phyloP scores from a whole-genome alignment of 2,329 filamentous ascomycete species.

The Fusarium robinianum region DNA sequence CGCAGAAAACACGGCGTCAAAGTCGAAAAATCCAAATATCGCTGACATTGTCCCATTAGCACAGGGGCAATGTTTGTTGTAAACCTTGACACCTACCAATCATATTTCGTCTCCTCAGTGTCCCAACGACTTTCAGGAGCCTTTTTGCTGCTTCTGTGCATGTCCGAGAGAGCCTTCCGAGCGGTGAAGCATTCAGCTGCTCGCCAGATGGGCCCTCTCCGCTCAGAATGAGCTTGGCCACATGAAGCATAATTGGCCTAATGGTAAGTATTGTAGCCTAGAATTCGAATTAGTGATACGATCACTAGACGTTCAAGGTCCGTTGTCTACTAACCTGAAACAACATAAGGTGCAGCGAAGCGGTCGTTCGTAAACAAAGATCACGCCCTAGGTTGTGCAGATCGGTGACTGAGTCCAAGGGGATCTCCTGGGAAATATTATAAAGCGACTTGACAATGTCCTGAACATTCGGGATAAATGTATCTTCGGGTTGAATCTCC shows the following conservation, averaged over 20 bases:
- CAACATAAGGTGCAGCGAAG: slow-evolving; percentile 41
- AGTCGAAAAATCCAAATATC: slow-evolving; percentile 36
- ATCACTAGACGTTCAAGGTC: too few relatives aligned
- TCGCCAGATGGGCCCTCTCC: slow-evolving; percentile 30
- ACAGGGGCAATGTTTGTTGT: background rate
- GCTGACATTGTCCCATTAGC: slow-evolving; percentile 7
- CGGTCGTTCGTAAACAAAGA: slow-evolving; percentile 39
- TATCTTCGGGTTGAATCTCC: slow-evolving; percentile 36
- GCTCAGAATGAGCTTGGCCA: slow-evolving; percentile 36
- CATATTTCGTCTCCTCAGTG: slow-evolving; percentile 38
- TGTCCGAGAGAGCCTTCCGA: slow-evolving; percentile 36
- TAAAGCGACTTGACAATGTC: slow-evolving; percentile 39
- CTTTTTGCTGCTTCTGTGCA: slow-evolving; percentile 38
- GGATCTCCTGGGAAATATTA: slow-evolving; percentile 35
- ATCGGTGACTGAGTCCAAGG: slow-evolving; percentile 32
- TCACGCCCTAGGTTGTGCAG: slow-evolving; percentile 31
- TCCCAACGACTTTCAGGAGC: slow-evolving; percentile 36
- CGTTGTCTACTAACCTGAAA: slow-evolving; percentile 40
- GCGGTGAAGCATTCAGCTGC: slow-evolving; percentile 32
- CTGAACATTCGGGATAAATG: slow-evolving; percentile 40
- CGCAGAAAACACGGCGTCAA: slow-evolving; percentile 36
- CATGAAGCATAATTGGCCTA: slow-evolving; percentile 37
- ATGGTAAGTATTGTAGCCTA: slow-evolving; percentile 40
- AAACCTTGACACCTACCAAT: slow-evolving; percentile 20
- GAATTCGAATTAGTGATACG: rapidly evolving